Evolutionary conservation across 495 filamentous ascomycete species (phyloP).

Genomic region (Tuber brumale): DNA sequence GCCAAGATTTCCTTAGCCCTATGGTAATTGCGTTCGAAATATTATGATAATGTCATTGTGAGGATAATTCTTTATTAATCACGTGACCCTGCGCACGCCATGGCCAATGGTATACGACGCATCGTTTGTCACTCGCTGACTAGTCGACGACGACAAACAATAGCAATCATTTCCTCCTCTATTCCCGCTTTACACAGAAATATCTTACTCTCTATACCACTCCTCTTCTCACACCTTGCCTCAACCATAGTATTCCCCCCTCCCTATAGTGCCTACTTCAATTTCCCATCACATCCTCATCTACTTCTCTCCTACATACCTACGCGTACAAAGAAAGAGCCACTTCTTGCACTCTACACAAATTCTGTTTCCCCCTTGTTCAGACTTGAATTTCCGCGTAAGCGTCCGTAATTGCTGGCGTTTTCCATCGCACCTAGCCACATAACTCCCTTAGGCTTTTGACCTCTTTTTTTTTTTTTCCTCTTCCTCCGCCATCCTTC

Average conservation of each 20-base stretch:
- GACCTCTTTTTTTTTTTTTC: background rate
- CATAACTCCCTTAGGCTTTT: background rate
- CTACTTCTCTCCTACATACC: conserved; percentile 6
- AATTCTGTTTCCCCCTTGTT: background rate
- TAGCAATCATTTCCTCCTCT: background rate
- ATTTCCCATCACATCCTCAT: conserved; percentile 9
- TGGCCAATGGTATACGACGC: background rate
- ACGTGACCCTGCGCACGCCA: background rate
- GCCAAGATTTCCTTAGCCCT: background rate
- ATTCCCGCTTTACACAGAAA: background rate
- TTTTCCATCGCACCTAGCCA: background rate
- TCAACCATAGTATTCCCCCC: background rate
- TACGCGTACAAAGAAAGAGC: background rate
- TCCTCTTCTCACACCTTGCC: conserved; percentile 11
- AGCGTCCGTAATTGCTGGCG: background rate
- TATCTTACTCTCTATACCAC: background rate
- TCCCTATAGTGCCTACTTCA: conserved; percentile 1
- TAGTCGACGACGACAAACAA: background rate
- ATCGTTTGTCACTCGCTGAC: background rate
- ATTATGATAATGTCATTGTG: background rate
- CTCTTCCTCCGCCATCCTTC: conserved; percentile 1
- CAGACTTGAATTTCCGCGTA: background rate
- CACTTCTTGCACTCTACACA: background rate
- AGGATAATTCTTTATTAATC: background rate
- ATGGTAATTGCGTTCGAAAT: background rate